Conservation (phyloP, 805 yeast species). For the Danielia oregonensis region DNA sequence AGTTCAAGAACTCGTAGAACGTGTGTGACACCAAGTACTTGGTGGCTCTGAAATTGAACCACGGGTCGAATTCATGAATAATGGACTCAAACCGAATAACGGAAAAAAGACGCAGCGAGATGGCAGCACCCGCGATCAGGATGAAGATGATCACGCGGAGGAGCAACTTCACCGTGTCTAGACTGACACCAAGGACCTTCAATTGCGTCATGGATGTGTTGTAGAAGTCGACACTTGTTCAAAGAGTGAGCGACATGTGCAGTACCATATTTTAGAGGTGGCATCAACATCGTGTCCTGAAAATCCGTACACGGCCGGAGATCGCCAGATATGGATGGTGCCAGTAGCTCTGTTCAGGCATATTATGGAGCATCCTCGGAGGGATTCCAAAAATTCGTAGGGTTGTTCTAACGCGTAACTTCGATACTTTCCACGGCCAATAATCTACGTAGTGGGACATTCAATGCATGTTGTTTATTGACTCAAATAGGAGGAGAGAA, state of each 20-base stretch:
- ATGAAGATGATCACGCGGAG: constrained; percentile 66
- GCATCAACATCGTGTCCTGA: too few relatives aligned
- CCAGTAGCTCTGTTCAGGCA: too few relatives aligned
- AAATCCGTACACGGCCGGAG: too few relatives aligned
- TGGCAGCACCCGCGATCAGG: constrained; percentile 84
- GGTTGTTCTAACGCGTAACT: too few relatives aligned
- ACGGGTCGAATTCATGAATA: constrained; percentile 96
- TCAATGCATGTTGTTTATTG: too few relatives aligned
- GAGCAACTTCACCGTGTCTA: constrained; percentile 40
- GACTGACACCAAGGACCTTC: constrained; percentile 28
- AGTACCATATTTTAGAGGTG: too few relatives aligned
- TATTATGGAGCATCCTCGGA: too few relatives aligned
- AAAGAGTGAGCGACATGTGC: not conserved
- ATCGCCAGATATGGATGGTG: too few relatives aligned
- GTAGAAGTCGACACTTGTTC: not conserved
- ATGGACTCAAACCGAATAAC: constrained; percentile 94
- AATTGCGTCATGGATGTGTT: constrained; percentile 15
- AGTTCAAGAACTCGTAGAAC: constrained; percentile 87
- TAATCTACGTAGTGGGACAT: too few relatives aligned
- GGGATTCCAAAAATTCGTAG: too few relatives aligned
- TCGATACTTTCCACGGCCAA: too few relatives aligned
- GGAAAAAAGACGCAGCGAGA: constrained; percentile 90
- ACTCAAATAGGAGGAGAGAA: too few relatives aligned
- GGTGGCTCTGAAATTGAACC: constrained; percentile 97
- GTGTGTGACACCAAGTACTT: constrained; percentile 80